These are phyloP conservation scores for Gorgonomyces haynaldii DNA, from an alignment of 192 early-diverging fungal genomes.

Conservation along the genomic window DNA sequence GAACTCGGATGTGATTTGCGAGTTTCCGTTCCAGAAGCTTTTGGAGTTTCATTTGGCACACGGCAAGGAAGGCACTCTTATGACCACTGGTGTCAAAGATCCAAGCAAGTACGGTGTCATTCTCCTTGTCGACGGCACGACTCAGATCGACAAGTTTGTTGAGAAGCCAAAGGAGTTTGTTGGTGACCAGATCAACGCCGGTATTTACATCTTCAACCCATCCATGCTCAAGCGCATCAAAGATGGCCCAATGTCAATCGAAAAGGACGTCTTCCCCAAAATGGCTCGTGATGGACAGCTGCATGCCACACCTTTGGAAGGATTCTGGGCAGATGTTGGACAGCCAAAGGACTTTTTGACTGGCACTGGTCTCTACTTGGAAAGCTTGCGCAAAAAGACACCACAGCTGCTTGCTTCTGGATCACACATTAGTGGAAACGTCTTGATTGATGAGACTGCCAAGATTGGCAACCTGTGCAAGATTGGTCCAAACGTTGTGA, in stretches of 20 bases:
- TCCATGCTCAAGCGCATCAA: conserved; percentile 80
- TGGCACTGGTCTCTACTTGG: conserved; percentile 85
- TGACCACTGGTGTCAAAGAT: conserved; percentile 95
- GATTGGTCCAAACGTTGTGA: conserved; percentile 94
- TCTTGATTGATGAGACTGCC: conserved; percentile 82
- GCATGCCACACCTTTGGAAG: conserved; percentile 85
- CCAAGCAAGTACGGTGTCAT: conserved; percentile 99
- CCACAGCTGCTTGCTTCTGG: conserved; percentile 61
- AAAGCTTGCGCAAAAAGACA: conserved; percentile 63
- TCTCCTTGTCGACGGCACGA: conserved; percentile 56
- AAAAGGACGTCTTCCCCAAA: conserved; percentile 89
- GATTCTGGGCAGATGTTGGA: conserved; percentile 99
- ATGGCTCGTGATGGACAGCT: conserved; percentile 82
- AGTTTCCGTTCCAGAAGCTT: conserved; percentile 85
- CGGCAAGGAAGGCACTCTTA: conserved; percentile 89
- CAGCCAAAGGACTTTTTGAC: conserved; percentile 98
- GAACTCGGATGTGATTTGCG: conserved; percentile 88
- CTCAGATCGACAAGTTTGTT: conserved; percentile 85
- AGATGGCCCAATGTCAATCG: conserved; percentile 86
- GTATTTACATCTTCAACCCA: conserved; percentile 97
- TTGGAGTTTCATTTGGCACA: conserved; percentile 81
- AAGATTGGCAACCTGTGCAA: conserved; percentile 90
- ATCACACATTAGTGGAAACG: conserved; percentile 64
- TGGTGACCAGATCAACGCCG: conserved; percentile 96
- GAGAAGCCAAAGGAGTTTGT: conserved; percentile 95